These are phyloP conservation scores for Peronospora destructor DNA, from an alignment of 352 stramenopile species.

Conservation along the genomic window DNA sequence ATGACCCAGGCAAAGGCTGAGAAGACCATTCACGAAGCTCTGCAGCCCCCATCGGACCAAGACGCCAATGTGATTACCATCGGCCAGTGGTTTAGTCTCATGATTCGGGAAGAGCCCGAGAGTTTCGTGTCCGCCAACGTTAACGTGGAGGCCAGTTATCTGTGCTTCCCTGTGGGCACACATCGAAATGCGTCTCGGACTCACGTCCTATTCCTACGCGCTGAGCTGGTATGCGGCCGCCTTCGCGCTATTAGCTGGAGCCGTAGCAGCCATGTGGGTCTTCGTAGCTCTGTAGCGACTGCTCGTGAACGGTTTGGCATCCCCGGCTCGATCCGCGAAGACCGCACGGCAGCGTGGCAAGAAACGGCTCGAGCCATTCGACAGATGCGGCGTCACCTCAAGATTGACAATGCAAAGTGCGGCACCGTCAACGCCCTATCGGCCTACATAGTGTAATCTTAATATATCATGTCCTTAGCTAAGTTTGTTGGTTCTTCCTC, in stretches of 20 bases:
- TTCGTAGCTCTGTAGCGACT: constrained; percentile 15
- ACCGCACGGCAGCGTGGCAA: constrained; percentile 31
- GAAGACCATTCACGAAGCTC: too few relatives aligned
- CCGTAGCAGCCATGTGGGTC: constrained; percentile 6
- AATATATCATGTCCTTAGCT: background rate
- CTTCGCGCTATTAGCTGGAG: constrained; percentile 10
- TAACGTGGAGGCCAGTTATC: constrained; percentile 22
- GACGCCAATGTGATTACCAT: too few relatives aligned
- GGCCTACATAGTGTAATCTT: constrained; percentile 24
- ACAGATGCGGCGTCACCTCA: constrained; percentile 33
- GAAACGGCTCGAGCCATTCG: constrained; percentile 28
- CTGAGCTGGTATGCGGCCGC: constrained; percentile 17
- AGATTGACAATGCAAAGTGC: constrained; percentile 23
- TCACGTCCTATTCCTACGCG: constrained; percentile 20
- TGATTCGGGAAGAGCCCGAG: too few relatives aligned
- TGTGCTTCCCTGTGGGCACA: constrained; percentile 28
- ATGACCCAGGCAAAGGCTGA: too few relatives aligned
- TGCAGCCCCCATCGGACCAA: too few relatives aligned
- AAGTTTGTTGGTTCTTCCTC: background rate
- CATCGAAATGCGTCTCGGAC: constrained; percentile 25
- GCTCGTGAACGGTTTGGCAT: constrained; percentile 32
- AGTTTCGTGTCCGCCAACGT: too few relatives aligned
- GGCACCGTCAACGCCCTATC: constrained; percentile 23
- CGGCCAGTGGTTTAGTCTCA: too few relatives aligned
- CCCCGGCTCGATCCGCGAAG: constrained; percentile 25